Evolutionary conservation across 345 rosid species (phyloP).

Genomic region (Acer campestre): DNA sequence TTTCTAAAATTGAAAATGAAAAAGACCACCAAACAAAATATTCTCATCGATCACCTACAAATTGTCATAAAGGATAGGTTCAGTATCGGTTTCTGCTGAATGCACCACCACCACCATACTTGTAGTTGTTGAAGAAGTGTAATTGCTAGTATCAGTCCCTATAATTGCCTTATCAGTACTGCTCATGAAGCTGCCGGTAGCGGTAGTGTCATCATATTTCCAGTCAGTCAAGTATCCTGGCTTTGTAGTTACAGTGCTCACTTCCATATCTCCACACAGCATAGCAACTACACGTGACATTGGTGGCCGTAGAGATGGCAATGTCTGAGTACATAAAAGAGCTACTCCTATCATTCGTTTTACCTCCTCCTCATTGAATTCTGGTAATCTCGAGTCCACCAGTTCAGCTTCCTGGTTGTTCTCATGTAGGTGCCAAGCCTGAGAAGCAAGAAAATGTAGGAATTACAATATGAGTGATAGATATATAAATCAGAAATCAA

Average conservation of each 20-base stretch:
- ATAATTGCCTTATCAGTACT: constrained; percentile 22
- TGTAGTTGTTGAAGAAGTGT: constrained; percentile 20
- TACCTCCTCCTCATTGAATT: constrained; percentile 46
- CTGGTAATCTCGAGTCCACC: constrained; percentile 37
- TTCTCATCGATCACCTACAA: neutral
- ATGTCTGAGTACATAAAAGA: constrained; percentile 63
- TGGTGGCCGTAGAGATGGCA: constrained; percentile 54
- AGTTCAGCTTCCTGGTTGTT: constrained; percentile 41
- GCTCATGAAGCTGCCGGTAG: constrained; percentile 28
- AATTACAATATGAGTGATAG: neutral
- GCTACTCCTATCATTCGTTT: constrained; percentile 55
- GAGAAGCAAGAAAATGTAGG: neutral
- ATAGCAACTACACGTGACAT: constrained; percentile 71
- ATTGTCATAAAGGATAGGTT: constrained; percentile 23
- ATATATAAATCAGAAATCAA: neutral
- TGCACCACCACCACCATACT: neutral
- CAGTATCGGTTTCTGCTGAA: neutral
- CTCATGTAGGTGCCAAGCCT: constrained; percentile 32
- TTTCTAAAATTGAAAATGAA: neutral
- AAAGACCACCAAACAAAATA: neutral
- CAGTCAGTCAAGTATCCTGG: constrained; percentile 50
- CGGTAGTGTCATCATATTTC: constrained; percentile 45
- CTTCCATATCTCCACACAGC: constrained; percentile 74
- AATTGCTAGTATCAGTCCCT: constrained; percentile 13
- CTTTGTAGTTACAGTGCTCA: constrained; percentile 29